Conservation (phyloP, 345 rosid species). For the Citrus inodora region DNA sequence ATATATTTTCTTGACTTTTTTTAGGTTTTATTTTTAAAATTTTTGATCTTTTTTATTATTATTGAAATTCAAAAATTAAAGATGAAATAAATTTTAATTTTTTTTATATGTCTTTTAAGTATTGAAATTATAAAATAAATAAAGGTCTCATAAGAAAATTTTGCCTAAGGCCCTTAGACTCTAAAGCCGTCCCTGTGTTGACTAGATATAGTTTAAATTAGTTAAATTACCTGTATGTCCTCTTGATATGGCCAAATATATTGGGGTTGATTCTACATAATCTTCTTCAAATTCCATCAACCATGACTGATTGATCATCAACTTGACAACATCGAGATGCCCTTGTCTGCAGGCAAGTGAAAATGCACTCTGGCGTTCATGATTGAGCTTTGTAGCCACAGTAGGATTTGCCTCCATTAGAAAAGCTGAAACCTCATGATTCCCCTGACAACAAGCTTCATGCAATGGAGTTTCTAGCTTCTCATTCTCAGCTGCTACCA, state of each 20-base stretch:
- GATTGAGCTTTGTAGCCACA: slow-evolving; percentile 12
- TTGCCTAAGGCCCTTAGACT: too few species aligned
- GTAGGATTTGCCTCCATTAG: slow-evolving; percentile 6
- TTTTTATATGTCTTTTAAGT: too few species aligned
- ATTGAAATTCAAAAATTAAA: too few species aligned
- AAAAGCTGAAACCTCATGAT: neutral
- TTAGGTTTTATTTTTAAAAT: too few species aligned
- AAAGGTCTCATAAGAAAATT: too few species aligned
- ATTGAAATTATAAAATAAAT: too few species aligned
- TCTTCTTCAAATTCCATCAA: slow-evolving; percentile 14
- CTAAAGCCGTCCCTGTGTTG: too few species aligned
- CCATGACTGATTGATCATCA: slow-evolving; percentile 9
- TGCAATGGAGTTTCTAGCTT: slow-evolving; percentile 20
- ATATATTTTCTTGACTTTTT: too few species aligned
- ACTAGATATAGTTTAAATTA: too few species aligned
- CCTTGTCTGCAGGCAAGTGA: slow-evolving; percentile 19
- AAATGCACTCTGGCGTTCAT: slow-evolving; percentile 11
- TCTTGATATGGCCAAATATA: neutral
- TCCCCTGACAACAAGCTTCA: slow-evolving; percentile 17
- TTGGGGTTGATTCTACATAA: neutral
- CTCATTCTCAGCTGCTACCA: slow-evolving; percentile 13
- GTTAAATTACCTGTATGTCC: neutral
- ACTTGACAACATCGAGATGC: slow-evolving; percentile 7
- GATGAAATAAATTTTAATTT: too few species aligned
- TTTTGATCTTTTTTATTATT: too few species aligned